A percentile compares a stretch with the other conserved stretches of the same genome.
Evolutionary conservation across 2,329 filamentous ascomycete genomes (phyloP).

Genomic region (Pyrenophora tritici-repentis): DNA sequence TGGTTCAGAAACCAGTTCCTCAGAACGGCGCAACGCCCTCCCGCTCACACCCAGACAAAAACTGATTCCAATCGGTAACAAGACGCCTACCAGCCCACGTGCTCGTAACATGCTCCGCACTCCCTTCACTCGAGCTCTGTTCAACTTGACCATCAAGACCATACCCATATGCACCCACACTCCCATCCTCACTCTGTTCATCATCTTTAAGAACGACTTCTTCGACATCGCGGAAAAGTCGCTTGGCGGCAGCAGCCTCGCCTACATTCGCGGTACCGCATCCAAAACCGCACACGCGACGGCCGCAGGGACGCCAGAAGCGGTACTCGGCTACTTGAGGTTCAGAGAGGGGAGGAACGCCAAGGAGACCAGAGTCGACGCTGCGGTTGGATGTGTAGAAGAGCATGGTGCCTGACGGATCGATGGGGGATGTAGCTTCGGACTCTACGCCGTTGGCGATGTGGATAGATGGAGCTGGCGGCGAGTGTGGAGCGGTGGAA

Average conservation of each 20-base stretch:
- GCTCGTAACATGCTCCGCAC: constrained; percentile 1
- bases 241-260: constrained; percentile 37
- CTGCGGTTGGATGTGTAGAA: constrained; percentile 38
- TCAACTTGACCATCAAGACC: constrained; percentile 9
- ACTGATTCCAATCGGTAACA: constrained; percentile 20
- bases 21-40: constrained; percentile 25
- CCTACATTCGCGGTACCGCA: constrained; percentile 36
- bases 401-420: constrained; percentile 36
- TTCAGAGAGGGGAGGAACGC: constrained; percentile 36
- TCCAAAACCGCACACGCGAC: constrained; percentile 37
- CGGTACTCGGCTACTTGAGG: constrained; percentile 43
- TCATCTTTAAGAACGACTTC: constrained; percentile 14
- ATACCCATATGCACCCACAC: neutral
- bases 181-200: neutral
- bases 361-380: constrained; percentile 36
- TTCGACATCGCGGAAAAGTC: constrained; percentile 35
- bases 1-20: neutral
- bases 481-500: neutral
- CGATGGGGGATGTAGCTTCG: constrained; percentile 29
- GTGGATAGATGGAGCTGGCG: constrained; percentile 16
- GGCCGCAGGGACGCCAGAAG: constrained; percentile 45
- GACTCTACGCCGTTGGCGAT: constrained; percentile 41
- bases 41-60: constrained; percentile 23
- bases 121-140: neutral
- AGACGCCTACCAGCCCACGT: constrained; percentile 18